Percentiles rank a stretch among this genome's conserved stretches.
Evolutionary conservation across 2,329 filamentous ascomycete genomes (phyloP).

Genomic region (Colletotrichum tamarilloi): DNA sequence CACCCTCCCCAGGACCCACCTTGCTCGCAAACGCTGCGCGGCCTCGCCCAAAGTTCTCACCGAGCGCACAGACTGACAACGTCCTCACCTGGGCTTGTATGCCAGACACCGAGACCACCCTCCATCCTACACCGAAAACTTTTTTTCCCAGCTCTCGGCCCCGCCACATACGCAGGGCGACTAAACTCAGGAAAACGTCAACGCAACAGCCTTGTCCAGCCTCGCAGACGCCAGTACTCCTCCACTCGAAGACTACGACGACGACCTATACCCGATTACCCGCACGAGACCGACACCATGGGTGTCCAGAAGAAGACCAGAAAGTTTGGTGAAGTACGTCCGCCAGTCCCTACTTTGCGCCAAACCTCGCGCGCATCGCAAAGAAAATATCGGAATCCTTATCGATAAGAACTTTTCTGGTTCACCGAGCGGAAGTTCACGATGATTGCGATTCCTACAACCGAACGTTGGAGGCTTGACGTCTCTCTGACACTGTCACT

Average conservation of each 20-base stretch:
- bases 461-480: neutral
- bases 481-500: neutral
- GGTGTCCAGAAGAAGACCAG: conserved; percentile 89
- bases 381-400: conserved; percentile 8
- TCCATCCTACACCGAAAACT: conserved; percentile 26
- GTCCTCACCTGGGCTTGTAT: neutral
- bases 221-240: conserved; percentile 14
- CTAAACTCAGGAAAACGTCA: neutral
- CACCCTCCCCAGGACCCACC: neutral
- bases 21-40: neutral
- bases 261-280: neutral
- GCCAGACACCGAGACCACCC: neutral
- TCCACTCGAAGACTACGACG: neutral
- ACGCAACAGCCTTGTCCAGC: conserved; percentile 27
- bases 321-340: conserved; percentile 80
- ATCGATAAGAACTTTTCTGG: conserved; percentile 27
- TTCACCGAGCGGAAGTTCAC: conserved; percentile 15
- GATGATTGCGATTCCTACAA: conserved; percentile 40
- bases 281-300: conserved; percentile 64
- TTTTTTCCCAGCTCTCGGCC: conserved; percentile 17
- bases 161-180: conserved; percentile 9
- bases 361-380: conserved; percentile 3
- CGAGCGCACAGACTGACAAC: conserved; percentile 3
- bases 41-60: neutral
- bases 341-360: conserved; percentile 35